Base-by-base conservation (phyloP, 805 yeast species). In the Yarrowia keelungensis region DNA sequence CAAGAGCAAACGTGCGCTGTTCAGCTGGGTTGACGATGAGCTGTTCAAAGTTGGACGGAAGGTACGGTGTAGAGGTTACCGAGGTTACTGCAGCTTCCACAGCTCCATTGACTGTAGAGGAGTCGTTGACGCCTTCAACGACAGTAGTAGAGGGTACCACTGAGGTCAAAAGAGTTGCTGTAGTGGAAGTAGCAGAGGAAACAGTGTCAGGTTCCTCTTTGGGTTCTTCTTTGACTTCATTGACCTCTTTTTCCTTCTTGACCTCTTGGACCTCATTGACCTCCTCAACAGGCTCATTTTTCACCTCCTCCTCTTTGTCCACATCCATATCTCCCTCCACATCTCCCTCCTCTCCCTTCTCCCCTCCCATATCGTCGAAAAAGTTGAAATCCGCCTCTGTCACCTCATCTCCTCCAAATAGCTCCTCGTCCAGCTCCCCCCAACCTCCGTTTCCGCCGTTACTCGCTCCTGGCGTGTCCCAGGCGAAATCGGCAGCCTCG, bases 311-410 rank as follows among this genome's bases (percentile, higher is more conserved):
- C 9, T 51, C 32, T 26, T n/a, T 22, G 1, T 26, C 39, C 41
- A 42, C 49, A 26, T 56, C 47, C 62, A 56, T 42, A 14, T 42
- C 38, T 14, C 22, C 46, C 8, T 8, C 61, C 32, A 5, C 16
- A 12, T 32, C 61, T 8, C 12, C 59, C 12, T 35, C 56, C 15
- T 22, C 10, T 22, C 19, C 35, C 1, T 53, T 39, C 12, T 14
- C 43, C 3, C 22, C 62, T 26, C 62, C 66, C 56, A 62, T 39
- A 47, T 75, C 74, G 65, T 80, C 82, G 70, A 80, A 80, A 68
- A 77, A 80, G 70, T 77, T 79, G 72, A 80, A 80, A 66, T 80
- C 82, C 0, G 82, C 82, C 43, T 79, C 81, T 2, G 82, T 80
- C 8, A 80, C 78, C 49, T 79, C 81, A 15, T 76, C 77, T 15